These are phyloP conservation scores for Calonectria pteridis DNA, from an alignment of 2,329 filamentous ascomycete species.

Conservation along the genomic window DNA sequence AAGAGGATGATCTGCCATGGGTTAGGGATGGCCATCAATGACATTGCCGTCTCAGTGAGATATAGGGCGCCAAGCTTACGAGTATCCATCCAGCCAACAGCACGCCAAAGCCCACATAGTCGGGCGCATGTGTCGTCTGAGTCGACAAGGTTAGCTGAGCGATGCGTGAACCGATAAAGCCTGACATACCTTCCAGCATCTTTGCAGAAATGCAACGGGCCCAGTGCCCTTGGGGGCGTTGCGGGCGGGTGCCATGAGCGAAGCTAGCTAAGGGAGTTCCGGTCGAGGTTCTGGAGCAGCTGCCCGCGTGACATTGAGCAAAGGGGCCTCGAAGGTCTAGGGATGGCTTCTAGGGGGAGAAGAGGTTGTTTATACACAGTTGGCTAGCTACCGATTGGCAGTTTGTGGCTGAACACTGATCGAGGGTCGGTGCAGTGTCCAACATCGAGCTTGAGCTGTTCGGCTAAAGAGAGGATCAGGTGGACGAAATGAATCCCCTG, in stretches of 20 bases:
- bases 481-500: background rate
- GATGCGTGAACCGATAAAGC: background rate
- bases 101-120: conserved; percentile 83
- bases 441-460: background rate
- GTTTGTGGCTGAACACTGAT: background rate
- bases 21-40: conserved; percentile 21
- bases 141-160: background rate
- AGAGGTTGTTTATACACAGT: background rate
- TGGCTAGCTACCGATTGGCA: background rate
- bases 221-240: conserved; percentile 32
- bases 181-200: conserved; percentile 62
- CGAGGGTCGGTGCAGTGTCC: background rate
- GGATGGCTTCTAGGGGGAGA: background rate
- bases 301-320: conserved; percentile 30
- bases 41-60: conserved; percentile 5
- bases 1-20: conserved; percentile 45
- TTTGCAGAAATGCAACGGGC: conserved; percentile 48
- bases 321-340: conserved; percentile 15
- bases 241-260: conserved; percentile 44
- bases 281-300: background rate
- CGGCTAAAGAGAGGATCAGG: background rate
- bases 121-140: conserved; percentile 85
- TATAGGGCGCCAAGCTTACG: conserved; percentile 53
- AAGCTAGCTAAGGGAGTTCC: background rate
- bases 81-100: conserved; percentile 77